phyloP scores from a whole-genome alignment of 805 yeast genomes.

The Candida arabinofermentans region DNA sequence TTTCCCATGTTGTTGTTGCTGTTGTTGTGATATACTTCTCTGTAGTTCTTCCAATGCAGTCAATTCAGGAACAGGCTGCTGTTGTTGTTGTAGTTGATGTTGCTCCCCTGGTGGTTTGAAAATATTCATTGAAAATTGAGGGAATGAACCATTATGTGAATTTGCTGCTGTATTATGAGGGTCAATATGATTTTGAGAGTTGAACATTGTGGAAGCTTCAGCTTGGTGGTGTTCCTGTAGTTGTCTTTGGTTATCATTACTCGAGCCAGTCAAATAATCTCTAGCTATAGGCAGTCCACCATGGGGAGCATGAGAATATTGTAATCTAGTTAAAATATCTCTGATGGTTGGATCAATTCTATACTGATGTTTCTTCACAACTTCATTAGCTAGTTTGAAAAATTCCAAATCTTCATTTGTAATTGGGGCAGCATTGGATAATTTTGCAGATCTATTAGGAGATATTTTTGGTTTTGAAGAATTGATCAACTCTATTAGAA shows the following conservation, averaged over 20 bases:
- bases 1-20: slow-evolving; percentile 3
- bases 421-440: slow-evolving; percentile 17
- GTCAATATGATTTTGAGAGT: neutral
- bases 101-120: slow-evolving; percentile 9
- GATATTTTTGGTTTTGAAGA: slow-evolving; percentile 27
- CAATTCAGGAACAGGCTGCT: no score
- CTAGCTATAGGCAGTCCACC: slow-evolving; percentile 42
- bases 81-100: slow-evolving; percentile 1
- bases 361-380: slow-evolving; percentile 39
- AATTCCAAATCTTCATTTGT: slow-evolving; percentile 52
- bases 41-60: neutral
- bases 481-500: slow-evolving; percentile 24
- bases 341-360: slow-evolving; percentile 61
- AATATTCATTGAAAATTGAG: slow-evolving; percentile 18
- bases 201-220: neutral
- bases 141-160: slow-evolving; percentile 12
- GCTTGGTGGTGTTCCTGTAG: slow-evolving; percentile 1
- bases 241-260: slow-evolving; percentile 1
- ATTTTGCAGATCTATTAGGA: slow-evolving; percentile 15
- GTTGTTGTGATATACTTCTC: neutral
- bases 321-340: slow-evolving; percentile 54
- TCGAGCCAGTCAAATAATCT: slow-evolving; percentile 13
- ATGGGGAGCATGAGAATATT: slow-evolving; percentile 56
- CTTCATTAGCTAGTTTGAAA: slow-evolving; percentile 58
- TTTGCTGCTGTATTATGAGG: neutral